Conservation (phyloP, 306 rosid species). For the Adenanthera pavonina region DNA sequence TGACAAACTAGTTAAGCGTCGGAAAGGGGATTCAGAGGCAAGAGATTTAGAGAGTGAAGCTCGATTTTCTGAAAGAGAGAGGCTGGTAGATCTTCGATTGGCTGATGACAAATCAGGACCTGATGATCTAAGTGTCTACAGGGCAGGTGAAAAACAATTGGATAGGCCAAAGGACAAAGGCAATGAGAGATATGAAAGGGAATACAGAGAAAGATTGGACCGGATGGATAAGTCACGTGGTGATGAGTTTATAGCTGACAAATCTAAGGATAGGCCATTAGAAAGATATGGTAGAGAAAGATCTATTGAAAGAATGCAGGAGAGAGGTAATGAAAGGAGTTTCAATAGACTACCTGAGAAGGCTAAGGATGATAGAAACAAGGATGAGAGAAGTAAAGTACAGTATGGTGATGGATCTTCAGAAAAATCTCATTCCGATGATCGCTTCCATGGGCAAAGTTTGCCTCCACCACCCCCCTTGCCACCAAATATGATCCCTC, state of each 20-base stretch:
- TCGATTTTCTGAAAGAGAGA: constrained; percentile 82
- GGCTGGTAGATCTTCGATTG: constrained; percentile 68
- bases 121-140: constrained; percentile 64
- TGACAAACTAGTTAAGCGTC: constrained; percentile 86
- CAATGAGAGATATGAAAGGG: constrained; percentile 87
- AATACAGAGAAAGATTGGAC: constrained; percentile 81
- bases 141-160: constrained; percentile 69
- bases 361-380: constrained; percentile 77
- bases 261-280: constrained; percentile 81
- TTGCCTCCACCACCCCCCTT: constrained; percentile 99
- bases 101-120: constrained; percentile 72
- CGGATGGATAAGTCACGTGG: constrained; percentile 86
- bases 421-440: constrained; percentile 85
- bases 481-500: constrained; percentile 95
- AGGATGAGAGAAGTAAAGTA: constrained; percentile 81
- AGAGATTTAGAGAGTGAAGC: constrained; percentile 80
- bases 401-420: constrained; percentile 66
- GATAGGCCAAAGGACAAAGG: constrained; percentile 90
- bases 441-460: constrained; percentile 89
- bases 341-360: constrained; percentile 77
- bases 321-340: constrained; percentile 76
- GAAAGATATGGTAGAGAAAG: constrained; percentile 94
- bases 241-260: constrained; percentile 74
- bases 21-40: constrained; percentile 81
- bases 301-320: constrained; percentile 86